A percentile compares a stretch with the other conserved stretches of the same genome.
Conservation (phyloP, 768 basidiomycete genomes). For the Tulasnella sp. region DNA sequence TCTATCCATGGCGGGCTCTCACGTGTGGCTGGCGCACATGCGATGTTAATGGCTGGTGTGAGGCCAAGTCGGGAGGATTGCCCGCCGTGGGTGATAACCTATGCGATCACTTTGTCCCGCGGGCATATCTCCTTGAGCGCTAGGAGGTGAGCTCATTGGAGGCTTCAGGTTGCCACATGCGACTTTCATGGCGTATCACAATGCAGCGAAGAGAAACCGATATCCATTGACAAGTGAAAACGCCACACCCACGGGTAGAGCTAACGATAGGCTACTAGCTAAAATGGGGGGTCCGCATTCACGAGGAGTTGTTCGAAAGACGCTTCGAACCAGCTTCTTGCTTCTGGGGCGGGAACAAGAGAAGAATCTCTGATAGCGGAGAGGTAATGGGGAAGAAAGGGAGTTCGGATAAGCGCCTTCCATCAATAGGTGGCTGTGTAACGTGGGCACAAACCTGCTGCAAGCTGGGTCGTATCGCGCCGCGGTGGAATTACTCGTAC, state of each 20-base stretch:
- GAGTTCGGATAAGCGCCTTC: constrained; percentile 4
- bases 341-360: constrained; percentile 34
- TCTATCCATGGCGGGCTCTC: no score
- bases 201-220: not conserved
- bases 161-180: not conserved
- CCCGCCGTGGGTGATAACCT: no score
- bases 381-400: no score
- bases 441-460: constrained; percentile 14
- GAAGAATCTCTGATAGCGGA: constrained; percentile 27
- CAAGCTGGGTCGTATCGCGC: constrained; percentile 41
- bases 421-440: not conserved
- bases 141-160: not conserved
- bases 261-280: no score
- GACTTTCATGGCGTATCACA: not conserved
- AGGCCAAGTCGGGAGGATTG: no score
- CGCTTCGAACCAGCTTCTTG: constrained; percentile 57
- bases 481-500: constrained; percentile 44
- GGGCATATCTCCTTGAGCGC: no score
- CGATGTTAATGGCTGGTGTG: no score
- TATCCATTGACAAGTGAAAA: not conserved
- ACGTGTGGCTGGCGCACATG: no score
- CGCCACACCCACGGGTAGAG: not conserved
- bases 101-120: no score
- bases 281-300: constrained; percentile 40
- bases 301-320: constrained; percentile 47